Evolutionary conservation across 139 green algal species (phyloP).

Genomic region (Coelastrella sp.): DNA sequence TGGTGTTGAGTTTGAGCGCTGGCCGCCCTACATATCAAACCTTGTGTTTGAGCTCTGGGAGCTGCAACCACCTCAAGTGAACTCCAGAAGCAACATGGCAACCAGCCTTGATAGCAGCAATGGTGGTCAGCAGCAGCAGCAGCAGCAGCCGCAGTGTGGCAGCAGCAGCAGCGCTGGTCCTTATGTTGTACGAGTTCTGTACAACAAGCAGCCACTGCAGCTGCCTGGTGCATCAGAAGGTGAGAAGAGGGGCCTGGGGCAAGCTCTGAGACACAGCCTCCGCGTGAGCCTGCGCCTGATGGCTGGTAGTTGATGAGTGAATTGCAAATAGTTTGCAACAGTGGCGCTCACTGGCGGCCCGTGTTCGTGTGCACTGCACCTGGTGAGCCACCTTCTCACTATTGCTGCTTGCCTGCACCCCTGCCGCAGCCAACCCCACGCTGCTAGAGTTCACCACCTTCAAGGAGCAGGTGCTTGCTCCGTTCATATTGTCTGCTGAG

Average conservation of each 20-base stretch:
- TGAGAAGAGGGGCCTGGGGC: background rate
- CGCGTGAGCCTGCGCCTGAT: too few relatives aligned
- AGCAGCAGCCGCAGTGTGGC: background rate
- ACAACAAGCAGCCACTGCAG: constrained; percentile 69
- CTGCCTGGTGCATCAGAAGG: constrained; percentile 50
- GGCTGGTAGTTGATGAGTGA: too few relatives aligned
- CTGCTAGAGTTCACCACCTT: constrained; percentile 55
- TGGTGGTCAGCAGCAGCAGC: background rate
- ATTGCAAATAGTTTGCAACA: too few relatives aligned
- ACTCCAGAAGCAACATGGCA: constrained; percentile 53
- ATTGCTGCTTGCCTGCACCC: background rate
- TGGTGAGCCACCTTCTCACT: background rate
- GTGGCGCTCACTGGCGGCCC: background rate
- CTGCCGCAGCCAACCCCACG: constrained; percentile 46
- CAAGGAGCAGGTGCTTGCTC: constrained; percentile 60
- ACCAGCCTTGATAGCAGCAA: background rate
- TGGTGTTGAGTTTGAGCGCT: constrained; percentile 62
- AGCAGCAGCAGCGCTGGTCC: background rate
- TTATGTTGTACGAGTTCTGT: constrained; percentile 66
- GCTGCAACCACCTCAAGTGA: constrained; percentile 30
- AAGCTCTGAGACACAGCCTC: background rate
- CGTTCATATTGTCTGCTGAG: constrained; percentile 63
- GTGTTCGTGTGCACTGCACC: background rate
- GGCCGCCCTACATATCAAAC: constrained; percentile 77
- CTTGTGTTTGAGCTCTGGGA: constrained; percentile 82